Evolutionary conservation across 1,284 basidiomycete genomes (phyloP), one percentile per base, ranked within the genome.

Genomic region (Veloboletus limbatus): DNA sequence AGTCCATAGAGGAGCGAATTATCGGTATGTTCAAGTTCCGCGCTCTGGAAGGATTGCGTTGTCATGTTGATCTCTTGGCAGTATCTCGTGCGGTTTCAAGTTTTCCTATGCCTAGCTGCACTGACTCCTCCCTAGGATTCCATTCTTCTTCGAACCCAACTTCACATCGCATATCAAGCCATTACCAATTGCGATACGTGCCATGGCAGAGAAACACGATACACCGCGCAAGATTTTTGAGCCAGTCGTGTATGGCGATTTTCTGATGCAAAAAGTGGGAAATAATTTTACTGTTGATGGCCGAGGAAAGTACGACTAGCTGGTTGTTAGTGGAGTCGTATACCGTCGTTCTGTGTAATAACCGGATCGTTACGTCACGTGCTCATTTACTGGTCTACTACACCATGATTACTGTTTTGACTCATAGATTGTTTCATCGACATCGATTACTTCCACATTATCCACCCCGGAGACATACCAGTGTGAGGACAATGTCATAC

Each of bases 91-190:
- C 39, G 52, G 26, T 37, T 13, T 49, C 22, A 11, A 21, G 6
- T 32, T 47, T n/a, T 38, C 20, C 14, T 18, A 21, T 32, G 17
- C 25, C 34, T 22, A 32, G 17, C 20, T 14, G 13, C 11, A n/a
- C 48, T 57, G 17, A 56, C 30, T 30, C 10, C 35, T 26, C 10
- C 34, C 40, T 49, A 75, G 87, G 7, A 76, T 92, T 28, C 90
- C 90, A 0, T 92, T 92, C 67, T 92, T 92, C 72, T 92, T 87
- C 55, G 90, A 92, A 60, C 89, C 90, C 0, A 88, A 87, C 51
- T 88, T 88, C 57, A 70, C 80, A 45, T 84, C 88, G 0, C 49
- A 71, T 2, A 69, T 92, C 40, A 67, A 75, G 49, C 85, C 85
- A 2, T 66, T 88, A 2, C 67, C 71, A 9, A 79, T 79, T 14